These are phyloP conservation scores for Phytophthora colocasiae DNA, from an alignment of 352 stramenopile genomes.

Conservation along the genomic window DNA sequence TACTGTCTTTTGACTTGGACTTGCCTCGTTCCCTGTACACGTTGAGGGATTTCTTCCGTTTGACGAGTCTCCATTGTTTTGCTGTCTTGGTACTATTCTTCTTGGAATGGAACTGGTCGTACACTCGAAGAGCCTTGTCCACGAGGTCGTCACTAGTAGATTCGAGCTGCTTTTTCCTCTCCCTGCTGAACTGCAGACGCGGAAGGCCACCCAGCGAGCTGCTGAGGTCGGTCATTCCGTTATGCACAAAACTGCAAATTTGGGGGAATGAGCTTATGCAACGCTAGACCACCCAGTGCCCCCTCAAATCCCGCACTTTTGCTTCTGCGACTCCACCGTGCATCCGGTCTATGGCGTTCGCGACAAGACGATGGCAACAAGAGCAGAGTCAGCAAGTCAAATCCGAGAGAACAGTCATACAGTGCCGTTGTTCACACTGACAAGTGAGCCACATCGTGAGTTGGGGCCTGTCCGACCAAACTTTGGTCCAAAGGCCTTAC, in stretches of 20 bases:
- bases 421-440: background rate
- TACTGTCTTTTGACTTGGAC: conserved; percentile 7
- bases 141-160: conserved; percentile 64
- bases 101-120: conserved; percentile 62
- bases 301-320: conserved; percentile 25
- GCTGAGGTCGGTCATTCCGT: conserved; percentile 14
- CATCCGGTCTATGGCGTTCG: conserved; percentile 20
- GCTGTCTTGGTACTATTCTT: conserved; percentile 27
- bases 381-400: conserved; percentile 19
- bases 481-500: background rate
- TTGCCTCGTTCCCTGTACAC: conserved; percentile 58
- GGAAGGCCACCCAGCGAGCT: conserved; percentile 40
- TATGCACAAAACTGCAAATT: conserved; percentile 21
- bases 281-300: conserved; percentile 24
- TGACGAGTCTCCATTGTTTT: conserved; percentile 65
- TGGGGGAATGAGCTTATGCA: conserved; percentile 25
- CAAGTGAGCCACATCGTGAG: background rate
- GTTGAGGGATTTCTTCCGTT: conserved; percentile 59
- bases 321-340: conserved; percentile 22
- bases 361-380: conserved; percentile 25
- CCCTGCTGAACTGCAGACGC: conserved; percentile 44
- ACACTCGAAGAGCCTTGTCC: conserved; percentile 55
- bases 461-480: too few relatives aligned
- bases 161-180: conserved; percentile 51
- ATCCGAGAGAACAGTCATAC: conserved; percentile 17